Evolutionary conservation across 176 grass and related monocot genomes (phyloP).

Genomic region (Zizania latifolia): DNA sequence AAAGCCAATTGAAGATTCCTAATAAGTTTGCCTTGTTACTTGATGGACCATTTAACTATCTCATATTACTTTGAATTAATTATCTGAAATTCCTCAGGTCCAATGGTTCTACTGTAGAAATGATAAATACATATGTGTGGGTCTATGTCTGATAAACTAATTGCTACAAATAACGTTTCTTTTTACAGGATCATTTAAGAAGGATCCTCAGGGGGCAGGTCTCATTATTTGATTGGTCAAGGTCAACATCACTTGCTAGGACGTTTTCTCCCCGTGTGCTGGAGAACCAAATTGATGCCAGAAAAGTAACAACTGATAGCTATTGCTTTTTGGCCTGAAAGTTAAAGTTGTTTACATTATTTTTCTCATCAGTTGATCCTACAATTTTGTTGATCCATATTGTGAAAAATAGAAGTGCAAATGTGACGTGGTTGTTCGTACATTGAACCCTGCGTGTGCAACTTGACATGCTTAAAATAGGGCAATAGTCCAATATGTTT

Average conservation of each 20-base stretch:
- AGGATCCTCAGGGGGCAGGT: slow-evolving; percentile 97
- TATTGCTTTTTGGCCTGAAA: background rate
- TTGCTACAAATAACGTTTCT: background rate
- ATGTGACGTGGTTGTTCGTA: background rate
- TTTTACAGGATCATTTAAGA: slow-evolving; percentile 85
- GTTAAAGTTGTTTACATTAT: background rate
- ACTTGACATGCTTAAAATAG: slow-evolving; percentile 3
- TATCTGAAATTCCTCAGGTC: slow-evolving; percentile 12
- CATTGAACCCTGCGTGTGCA: background rate
- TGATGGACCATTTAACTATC: slow-evolving; percentile 6
- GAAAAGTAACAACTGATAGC: slow-evolving; percentile 49
- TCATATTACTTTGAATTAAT: slow-evolving; percentile 21
- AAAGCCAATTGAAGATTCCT: background rate
- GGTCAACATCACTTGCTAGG: slow-evolving; percentile 82
- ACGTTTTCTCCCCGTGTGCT: slow-evolving; percentile 82
- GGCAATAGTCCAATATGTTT: background rate
- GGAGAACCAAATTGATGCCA: slow-evolving; percentile 94
- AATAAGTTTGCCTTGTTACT: background rate
- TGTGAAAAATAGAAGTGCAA: background rate
- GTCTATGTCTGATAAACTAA: slow-evolving; percentile 7
- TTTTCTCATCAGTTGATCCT: slow-evolving; percentile 7
- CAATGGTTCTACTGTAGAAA: background rate
- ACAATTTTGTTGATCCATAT: slow-evolving; percentile 1
- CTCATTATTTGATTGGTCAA: slow-evolving; percentile 98
- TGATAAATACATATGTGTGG: background rate